Conservation (phyloP, 2,329 filamentous ascomycete genomes). For the Parasarocladium wereldwijsianum region DNA sequence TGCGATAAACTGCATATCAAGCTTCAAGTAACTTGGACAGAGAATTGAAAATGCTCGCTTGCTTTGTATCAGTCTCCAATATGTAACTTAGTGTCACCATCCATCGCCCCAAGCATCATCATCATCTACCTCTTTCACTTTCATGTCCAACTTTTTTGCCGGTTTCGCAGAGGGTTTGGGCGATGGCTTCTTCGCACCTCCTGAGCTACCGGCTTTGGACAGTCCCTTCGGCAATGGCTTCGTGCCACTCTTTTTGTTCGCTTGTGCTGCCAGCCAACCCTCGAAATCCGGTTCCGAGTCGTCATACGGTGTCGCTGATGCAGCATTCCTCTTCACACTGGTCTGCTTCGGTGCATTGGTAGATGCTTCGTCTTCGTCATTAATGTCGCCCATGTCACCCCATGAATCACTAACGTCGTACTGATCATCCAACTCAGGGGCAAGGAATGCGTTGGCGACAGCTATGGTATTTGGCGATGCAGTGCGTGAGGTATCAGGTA, state of each 20-base stretch:
- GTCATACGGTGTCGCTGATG: conserved; percentile 45
- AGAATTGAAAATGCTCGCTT: no score
- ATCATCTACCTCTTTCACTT: conserved; percentile 44
- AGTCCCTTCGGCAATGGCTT: conserved; percentile 77
- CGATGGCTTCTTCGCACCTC: conserved; percentile 23
- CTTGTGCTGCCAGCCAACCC: conserved; percentile 82
- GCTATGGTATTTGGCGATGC: conserved; percentile 30
- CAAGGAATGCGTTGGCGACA: conserved; percentile 33
- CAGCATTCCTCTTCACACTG: conserved; percentile 12
- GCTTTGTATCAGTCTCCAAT: no score
- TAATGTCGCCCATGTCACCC: conserved; percentile 49
- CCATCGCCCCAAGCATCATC: conserved; percentile 54
- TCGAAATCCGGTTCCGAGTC: conserved; percentile 93
- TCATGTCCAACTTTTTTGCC: conserved; percentile 55
- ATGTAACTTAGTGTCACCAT: no score
- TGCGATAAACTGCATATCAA: no score
- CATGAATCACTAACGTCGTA: conserved; percentile 60
- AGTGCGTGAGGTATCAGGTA: conserved; percentile 28
- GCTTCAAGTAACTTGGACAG: no score
- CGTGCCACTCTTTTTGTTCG: conserved; percentile 49
- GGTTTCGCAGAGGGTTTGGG: conserved; percentile 21
- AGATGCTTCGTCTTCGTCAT: conserved; percentile 23
- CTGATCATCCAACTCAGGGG: conserved; percentile 24
- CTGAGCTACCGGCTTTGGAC: conserved; percentile 37
- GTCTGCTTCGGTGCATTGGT: conserved; percentile 13